These are phyloP conservation scores for Talaromyces verruculosus DNA, from an alignment of 2,329 filamentous ascomycete genomes.

Conservation along the genomic window DNA sequence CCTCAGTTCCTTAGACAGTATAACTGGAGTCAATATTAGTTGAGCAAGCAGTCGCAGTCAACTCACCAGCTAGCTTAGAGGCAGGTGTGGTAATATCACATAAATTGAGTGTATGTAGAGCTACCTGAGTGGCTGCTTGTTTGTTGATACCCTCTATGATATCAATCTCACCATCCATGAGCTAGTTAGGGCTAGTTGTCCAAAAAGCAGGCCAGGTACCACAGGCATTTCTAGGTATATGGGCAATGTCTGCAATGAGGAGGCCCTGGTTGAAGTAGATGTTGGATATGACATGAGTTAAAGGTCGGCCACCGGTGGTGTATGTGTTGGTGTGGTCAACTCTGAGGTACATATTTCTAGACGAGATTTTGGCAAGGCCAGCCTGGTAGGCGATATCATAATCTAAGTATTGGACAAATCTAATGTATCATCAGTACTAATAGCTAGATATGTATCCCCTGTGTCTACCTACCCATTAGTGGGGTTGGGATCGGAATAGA, in stretches of 20 bases:
- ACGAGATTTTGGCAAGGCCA: conserved; percentile 37
- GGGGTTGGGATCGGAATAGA: conserved; percentile 50
- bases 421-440: conserved; percentile 3
- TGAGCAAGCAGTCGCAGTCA: conserved; percentile 52
- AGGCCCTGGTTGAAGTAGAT: conserved; percentile 48
- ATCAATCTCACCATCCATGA: conserved; percentile 48
- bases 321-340: conserved; percentile 44
- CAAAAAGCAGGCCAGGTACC: conserved; percentile 55
- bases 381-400: conserved; percentile 39
- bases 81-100: conserved; percentile 43
- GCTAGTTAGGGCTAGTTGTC: conserved; percentile 46
- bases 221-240: conserved; percentile 51
- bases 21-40: conserved; percentile 41
- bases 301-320: conserved; percentile 43
- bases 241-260: conserved; percentile 49
- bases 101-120: conserved; percentile 50
- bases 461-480: conserved; percentile 46
- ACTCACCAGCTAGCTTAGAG: conserved; percentile 50
- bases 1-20: conserved; percentile 42
- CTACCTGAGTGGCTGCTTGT: conserved; percentile 46
- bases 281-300: conserved; percentile 47
- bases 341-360: conserved; percentile 44
- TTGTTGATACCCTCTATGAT: conserved; percentile 55
- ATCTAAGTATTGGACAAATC: conserved; percentile 49
- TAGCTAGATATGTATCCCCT: neutral